Base-by-base conservation (phyloP, 768 basidiomycete species). In the Tricholoma terreum region DNA sequence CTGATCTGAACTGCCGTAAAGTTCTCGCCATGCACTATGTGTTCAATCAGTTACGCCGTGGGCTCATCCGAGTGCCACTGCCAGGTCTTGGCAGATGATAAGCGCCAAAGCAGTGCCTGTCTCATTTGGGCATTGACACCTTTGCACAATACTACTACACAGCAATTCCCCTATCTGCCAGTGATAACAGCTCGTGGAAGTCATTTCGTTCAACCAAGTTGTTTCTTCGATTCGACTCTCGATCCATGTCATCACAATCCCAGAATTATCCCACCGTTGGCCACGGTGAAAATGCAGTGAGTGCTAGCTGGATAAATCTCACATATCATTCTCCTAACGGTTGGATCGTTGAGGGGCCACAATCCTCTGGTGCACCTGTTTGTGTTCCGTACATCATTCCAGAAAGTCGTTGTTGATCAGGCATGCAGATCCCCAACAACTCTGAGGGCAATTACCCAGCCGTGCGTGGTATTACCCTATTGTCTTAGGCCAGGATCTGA, bases 151-250 rank as follows among this genome's bases (percentile, higher is more conserved):
- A n/a, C n/a, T n/a, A n/a, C n/a, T n/a, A 17, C 6, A 22, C 17
- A 17, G 22, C 45, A n/a, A n/a, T 27, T 48, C 30, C 50, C 50
- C 12, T 34, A 51, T 33, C 61, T 57, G 1, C 56, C 59, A 27
- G 55, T n/a, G n/a, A 58, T 4, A 54, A 10, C 10, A 45, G n/a
- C 9, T 45, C n/a, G n/a, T n/a, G n/a, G n/a, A n/a, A n/a, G n/a
- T n/a, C n/a, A n/a, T n/a, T n/a, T n/a, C n/a, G n/a, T n/a, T n/a
- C n/a, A n/a, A n/a, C n/a, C 38, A 40, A 19, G 12, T 40, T 19
- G n/a, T 17, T 19, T 40, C 17, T 9, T 14, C 43, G 22, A 22
- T 2, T 21, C 42, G 42, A 22, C 8, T 19, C n/a, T 45, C n/a
- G 4, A 40, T 17, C 6, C 42, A 45, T 45, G 43, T 24, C 22